Base-by-base conservation (phyloP, 208 protist genomes). In the Balamuthia mandrillaris region DNA sequence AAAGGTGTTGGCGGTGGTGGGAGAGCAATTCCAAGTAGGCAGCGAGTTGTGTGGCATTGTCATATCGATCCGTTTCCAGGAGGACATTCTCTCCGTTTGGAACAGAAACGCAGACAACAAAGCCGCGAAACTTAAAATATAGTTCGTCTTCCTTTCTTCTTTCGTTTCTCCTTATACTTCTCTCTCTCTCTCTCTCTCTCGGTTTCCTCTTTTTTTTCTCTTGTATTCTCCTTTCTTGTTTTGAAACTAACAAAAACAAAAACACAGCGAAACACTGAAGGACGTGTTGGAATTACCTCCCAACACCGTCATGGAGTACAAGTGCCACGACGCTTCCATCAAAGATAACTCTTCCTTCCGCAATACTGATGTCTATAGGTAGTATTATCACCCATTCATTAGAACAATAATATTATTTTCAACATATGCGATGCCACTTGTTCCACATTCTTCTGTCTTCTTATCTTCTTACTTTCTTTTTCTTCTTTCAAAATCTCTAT, bases 11-110 rank as follows among this genome's bases (percentile, higher is more conserved):
- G 90, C 90, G 21, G 65, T 95, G n/a, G 45, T 95, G 9, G 92
- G 91, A 35, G 86, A 93, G 33, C 90, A 93, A 81, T 92, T 94
- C 45, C 44, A 92, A 21, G 89, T 86, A 37, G 85, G 81, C 42
- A 88, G 91, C 42, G 87, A 91, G 60, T 83, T 92, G 27, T 93
- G 88, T 52, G 89, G 90, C 29, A 74, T 91, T 16, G 89, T 92
- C 10, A 45, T 87, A 21, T 85, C 63, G 1, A 82, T 90, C 41
- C 65, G 89, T 39, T 86, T 86, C 37, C 72, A 86, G 35, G 86
- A 90, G 81, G 90, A 92, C 58, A 90, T 92, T 35, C 72, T 93
- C 66, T 88, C 81, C 5, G 47, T 93, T 3, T 93, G 90, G 90
- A 90, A 89, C 61, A 63, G 44, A 33, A 84, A 47, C 35, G 87